Evolutionary conservation across 345 rosid species (phyloP).

Genomic region (rapeseed (Brassica napus)): Da-Ae NC_063452.1:60020001-60020500

Average conservation of each 20-base stretch:
- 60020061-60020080: constrained; percentile 21
- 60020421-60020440: background rate
- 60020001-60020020: constrained; percentile 5
- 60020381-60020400: background rate
- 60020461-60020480: constrained; percentile 6
- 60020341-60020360: background rate
- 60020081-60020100: background rate
- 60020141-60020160: background rate
- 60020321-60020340: background rate
- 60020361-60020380: background rate
- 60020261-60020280: background rate
- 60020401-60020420: background rate
- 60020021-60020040: constrained; percentile 21
- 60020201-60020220: constrained; percentile 25
- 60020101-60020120: constrained; percentile 4
- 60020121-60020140: constrained; percentile 29
- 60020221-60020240: constrained; percentile 17
- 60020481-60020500: background rate
- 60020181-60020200: background rate
- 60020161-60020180: background rate
- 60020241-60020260: background rate
- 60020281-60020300: background rate
- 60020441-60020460: constrained; percentile 26
- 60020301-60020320: background rate
- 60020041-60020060: constrained; percentile 22